Base-by-base conservation (phyloP, 2,329 filamentous ascomycete species). In the Mycosphaerella sp. region DNA sequence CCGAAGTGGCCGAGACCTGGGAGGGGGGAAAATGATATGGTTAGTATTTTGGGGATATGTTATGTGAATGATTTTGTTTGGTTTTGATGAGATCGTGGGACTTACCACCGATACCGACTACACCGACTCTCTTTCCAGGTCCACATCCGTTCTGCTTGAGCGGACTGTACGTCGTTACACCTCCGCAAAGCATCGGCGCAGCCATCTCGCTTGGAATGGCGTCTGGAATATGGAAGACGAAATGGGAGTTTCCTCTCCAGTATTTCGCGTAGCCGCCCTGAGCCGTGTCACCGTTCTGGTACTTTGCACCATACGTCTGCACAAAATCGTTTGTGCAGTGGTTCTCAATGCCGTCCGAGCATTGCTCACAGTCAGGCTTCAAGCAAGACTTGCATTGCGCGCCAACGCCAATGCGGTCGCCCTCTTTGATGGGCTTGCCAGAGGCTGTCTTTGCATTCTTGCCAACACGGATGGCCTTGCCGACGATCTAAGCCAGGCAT, bases 101-200 rank as follows among this genome's bases (percentile, higher is more conserved):
- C 32, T 13, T 6, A 35, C 32, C 36, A 10, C 86, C 86, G 12
- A 89, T 74, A 4, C 86, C 86, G 10, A 88, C 73, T 45, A 91
- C 79, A 0, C 81, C 87, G 0, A 90, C 84, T 2, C 70, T 75
- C 67, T 85, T 87, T 4, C 85, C 86, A 0, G 84, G 82, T 0
- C 86, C 86, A 28, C 80, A 76, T 1, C 79, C 80, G 30, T 85
- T 81, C 21, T 82, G 76, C 45, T 78, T 77, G 13, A 91, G 69
- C 0, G 87, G 87, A 4, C 78, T 78, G 64, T 79, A 93, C 0
- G 84, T 78, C 0, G 87, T 91, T 44, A 91, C 76, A 1, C 87
- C 87, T 1, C 82, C 87, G 64, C 87, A 91, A 18, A 91, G 75
- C 73, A 91, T 81, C 1, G 87, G 86, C 1, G 86, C 79, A 2